Base-by-base conservation (phyloP, 1,284 basidiomycete species). In the Moesziomyces sp. region DNA sequence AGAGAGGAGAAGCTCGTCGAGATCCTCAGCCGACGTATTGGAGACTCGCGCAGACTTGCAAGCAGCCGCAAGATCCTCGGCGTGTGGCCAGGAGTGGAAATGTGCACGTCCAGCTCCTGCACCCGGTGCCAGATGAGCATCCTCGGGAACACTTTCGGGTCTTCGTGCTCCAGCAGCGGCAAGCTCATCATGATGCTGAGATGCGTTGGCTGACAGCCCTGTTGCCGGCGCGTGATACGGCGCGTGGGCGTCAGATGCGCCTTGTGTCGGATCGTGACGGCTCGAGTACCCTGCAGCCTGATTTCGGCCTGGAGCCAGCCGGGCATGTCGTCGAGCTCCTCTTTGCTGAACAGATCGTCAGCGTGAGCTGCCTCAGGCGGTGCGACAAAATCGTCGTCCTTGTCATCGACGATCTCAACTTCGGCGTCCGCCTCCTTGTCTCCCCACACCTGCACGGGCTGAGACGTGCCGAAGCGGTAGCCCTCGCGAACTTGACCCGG, bases 241-340 rank as follows among this genome's bases (percentile, higher is more conserved):
- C 69, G 43, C 3, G 62, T 72, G 7, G 67, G 69, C 21, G 67
- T 72, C 10, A 82, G 62, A 45, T 82, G 81, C 3, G 81, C 78
- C 24, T 71, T 66, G 53, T 82, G 79, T 3, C 59, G 60, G 38
- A 72, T 66, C 11, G 74, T 74, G 23, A 81, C 79, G 4, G 75
- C 68, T 7, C 64, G 63, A 3, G 72, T 59, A 4, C 70, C 70
- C 19, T 70, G 62, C 45, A 63, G 8, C 5, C 61, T 53, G 30
- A 82, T 69, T 52, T 82, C 81, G 18, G 68, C 65, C 24, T 71
- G 58, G n/a, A 82, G 77, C 81, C 81, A 82, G n/a, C 67, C 76
- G 10, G 81, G 81, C 65, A 82, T 77, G 49, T 78, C 78, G 46
- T 67, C 60, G n/a, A 74, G 52, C 44, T 74, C 72, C 24, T 60